Conservation (phyloP, 768 basidiomycete genomes). For the Rossbeevera mucosa region DNA sequence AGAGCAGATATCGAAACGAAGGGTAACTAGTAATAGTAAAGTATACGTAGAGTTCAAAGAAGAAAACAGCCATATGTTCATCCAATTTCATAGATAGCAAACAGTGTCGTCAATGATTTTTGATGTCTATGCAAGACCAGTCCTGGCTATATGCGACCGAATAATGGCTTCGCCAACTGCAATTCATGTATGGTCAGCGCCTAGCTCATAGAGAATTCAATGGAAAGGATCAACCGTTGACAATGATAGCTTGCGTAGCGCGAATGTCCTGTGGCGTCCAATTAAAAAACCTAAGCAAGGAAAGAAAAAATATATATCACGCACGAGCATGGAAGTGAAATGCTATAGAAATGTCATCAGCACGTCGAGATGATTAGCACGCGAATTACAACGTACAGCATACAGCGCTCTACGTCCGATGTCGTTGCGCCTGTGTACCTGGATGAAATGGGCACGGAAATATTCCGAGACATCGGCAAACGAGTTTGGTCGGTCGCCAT, state of each 20-base stretch:
- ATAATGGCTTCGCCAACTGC: conserved; percentile 65
- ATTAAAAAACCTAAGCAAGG: background rate
- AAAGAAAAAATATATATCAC: conserved; percentile 12
- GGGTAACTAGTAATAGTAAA: conserved; percentile 26
- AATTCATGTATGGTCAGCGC: conserved; percentile 4
- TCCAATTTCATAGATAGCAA: conserved; percentile 11
- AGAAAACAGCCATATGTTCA: conserved; percentile 6
- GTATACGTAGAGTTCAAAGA: conserved; percentile 12
- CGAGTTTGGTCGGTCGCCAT: conserved; percentile 65
- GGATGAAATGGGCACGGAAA: conserved; percentile 81
- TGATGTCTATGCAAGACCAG: conserved; percentile 36
- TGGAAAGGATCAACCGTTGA: conserved; percentile 43
- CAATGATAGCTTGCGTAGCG: conserved; percentile 62
- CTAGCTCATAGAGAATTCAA: background rate
- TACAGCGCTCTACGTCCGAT: conserved; percentile 55
- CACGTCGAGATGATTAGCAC: background rate
- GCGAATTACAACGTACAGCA: conserved; percentile 45
- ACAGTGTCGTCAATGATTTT: background rate
- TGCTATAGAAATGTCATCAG: conserved; percentile 39
- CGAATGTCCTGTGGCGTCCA: conserved; percentile 48
- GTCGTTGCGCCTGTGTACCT: conserved; percentile 68
- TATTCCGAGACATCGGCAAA: conserved; percentile 70
- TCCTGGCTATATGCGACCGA: conserved; percentile 57
- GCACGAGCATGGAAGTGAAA: conserved; percentile 66
- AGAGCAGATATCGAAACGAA: conserved; percentile 22